Base-by-base conservation (phyloP, 2,329 filamentous ascomycete genomes). In the Fusarium clavum region DNA sequence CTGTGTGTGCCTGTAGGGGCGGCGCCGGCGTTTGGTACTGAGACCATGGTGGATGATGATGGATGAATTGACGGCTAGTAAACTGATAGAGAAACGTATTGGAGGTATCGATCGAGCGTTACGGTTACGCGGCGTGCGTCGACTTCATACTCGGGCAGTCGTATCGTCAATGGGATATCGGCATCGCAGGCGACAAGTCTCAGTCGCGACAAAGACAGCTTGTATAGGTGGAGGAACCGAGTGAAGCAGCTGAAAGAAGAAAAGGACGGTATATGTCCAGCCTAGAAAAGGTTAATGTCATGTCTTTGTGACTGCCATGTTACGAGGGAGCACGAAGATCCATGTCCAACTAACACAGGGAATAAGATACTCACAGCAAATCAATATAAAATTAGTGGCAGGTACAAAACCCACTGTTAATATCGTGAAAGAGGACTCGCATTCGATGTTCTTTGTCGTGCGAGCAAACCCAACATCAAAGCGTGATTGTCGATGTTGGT, bases 1-100 rank as follows among this genome's bases (percentile, higher is more conserved):
- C 83, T 85, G 49, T 78, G 79, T 49, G 76, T 75, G 70, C 77
- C 80, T 53, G 75, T 75, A 46, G 76, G 77, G 46, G 76, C 80
- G 55, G 79, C 77, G 73, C 77, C 78, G 64, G 79, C 76, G 60
- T 78, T 81, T 69, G 81, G 77, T 47, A 78, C 79, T 62, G 82
- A 79, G 61, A 80, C 82, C 81, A 83, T 83, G 67, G 67, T 74
- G 75, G 40, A 61, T 34, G 24, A 40, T 58, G 47, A 45, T 57
- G 40, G 27, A 59, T 51, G 38, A 48, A 56, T 51, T 51, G 45
- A 30, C 47, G 52, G 62, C 49, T 71, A 57, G 46, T 53, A 52
- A 32, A 40, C 30, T 40, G 27, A 49, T 38, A 43, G 54, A 53
- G 45, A 34, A 62, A 52, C 48, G 68, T 64, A 61, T 61, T 47